Evolutionary conservation across 2,329 filamentous ascomycete species (phyloP).

Genomic region (Clarireedia homoeocarpa): DNA sequence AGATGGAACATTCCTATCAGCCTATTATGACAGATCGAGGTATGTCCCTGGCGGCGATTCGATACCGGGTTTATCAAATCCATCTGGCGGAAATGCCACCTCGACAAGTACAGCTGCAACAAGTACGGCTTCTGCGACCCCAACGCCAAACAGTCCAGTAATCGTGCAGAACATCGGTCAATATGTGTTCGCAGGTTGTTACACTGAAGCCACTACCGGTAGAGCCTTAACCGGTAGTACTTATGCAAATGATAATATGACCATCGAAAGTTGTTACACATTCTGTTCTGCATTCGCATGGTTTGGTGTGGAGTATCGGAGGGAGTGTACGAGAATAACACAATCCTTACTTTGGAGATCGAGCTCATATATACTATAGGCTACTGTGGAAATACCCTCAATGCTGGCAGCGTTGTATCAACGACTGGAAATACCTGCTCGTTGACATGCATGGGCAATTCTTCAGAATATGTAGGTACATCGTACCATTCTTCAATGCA

Average conservation of each 20-base stretch:
- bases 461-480: background rate
- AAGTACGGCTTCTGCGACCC: background rate
- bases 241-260: slow-evolving; percentile 19
- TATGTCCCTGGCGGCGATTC: slow-evolving; percentile 18
- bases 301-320: slow-evolving; percentile 31
- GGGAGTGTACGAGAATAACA: slow-evolving; percentile 19
- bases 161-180: slow-evolving; percentile 10
- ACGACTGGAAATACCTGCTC: background rate
- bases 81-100: background rate
- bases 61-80: background rate
- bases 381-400: slow-evolving; percentile 24
- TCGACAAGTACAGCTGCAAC: background rate
- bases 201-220: slow-evolving; percentile 25
- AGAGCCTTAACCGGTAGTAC: slow-evolving; percentile 19
- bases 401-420: slow-evolving; percentile 14
- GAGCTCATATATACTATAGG: slow-evolving; percentile 7
- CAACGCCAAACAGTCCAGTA: slow-evolving; percentile 5
- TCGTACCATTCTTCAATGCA: background rate
- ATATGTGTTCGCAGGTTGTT: slow-evolving; percentile 26
- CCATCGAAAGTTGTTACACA: slow-evolving; percentile 25
- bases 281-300: slow-evolving; percentile 23
- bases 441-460: background rate
- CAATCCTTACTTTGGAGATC: background rate
- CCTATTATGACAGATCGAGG: slow-evolving; percentile 27
- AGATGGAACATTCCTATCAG: slow-evolving; percentile 28